Base-by-base conservation (phyloP, 495 filamentous ascomycete genomes). In the Platismatia glauca region DNA sequence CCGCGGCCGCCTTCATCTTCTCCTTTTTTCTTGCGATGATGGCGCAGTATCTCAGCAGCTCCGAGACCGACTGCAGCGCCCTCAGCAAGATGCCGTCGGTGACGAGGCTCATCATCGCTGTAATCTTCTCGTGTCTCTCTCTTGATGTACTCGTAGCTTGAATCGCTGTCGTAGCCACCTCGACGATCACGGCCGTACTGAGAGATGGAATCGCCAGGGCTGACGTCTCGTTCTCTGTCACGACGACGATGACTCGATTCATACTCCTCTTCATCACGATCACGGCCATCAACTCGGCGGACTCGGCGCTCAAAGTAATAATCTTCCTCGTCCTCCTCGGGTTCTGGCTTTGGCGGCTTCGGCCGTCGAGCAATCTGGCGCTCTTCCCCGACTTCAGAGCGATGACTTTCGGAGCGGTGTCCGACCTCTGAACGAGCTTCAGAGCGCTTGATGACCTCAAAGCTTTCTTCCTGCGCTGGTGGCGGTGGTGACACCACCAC, bases 51-150 rank as follows among this genome's bases (percentile, higher is more conserved):
- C 50, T 89, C 90, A 6, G 87, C 86, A 11, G 86, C 81, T 61
- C 87, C 91, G 43, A 88, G 81, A 18, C 90, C 91, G 55, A 89
- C 87, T 39, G 93, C 74, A 31, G 89, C 90, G 41, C 91, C 91
- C 75, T 93, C 90, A 31, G 89, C 90, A n/a, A 96, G 71, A 72
- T 95, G 89, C 38, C 88, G 87, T 68, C 83, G 82, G 70, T 84
- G 87, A 64, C 82, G 75, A 20, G 81, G 81, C 1, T 81, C 77
- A 58, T 82, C 84, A 62, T 85, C 84, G 44, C 82, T 73, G 59
- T 64, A 73, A 0, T 55, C 63, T 50, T 68, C 63, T n/a, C 72
- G 74, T 39, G 75, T 78, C 64, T 83, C 81, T 69, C 79, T 81
- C 63, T 76, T 78, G 57, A 84, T 72, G 65, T 81, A 84, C 56